Percentiles rank a stretch among this genome's conserved stretches.
phyloP scores from a whole-genome alignment of 2,329 filamentous ascomycete species.

The Fusarium pseudonygamai region DNA sequence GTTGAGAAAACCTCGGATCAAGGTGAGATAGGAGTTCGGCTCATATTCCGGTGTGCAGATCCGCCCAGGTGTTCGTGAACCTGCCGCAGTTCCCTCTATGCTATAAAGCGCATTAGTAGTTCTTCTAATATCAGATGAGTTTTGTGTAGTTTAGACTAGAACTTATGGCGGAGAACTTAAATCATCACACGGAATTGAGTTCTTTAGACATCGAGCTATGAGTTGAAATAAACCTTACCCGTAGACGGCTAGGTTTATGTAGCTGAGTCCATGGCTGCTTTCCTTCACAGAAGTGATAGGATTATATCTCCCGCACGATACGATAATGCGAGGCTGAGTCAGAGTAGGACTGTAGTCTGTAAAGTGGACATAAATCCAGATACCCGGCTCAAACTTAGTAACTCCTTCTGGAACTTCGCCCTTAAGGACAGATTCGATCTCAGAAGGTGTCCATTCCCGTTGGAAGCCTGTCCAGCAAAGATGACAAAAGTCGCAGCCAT shows the following conservation, averaged over 20 bases:
- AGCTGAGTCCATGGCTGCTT: background rate
- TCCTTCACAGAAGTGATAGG: background rate
- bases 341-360: background rate
- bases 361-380: slow-evolving; percentile 16
- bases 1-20: background rate
- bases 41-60: background rate
- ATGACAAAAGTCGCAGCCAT: slow-evolving; percentile 10
- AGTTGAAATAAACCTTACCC: background rate
- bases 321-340: background rate
- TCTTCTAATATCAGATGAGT: background rate
- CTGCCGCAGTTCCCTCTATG: background rate
- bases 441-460: background rate
- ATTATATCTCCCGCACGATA: background rate
- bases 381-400: background rate
- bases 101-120: background rate
- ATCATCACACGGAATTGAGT: background rate
- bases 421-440: background rate
- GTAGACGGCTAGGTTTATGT: background rate
- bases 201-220: rapidly evolving
- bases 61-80: background rate
- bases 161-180: background rate
- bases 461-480: slow-evolving; percentile 13
- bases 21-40: background rate
- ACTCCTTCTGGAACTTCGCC: background rate
- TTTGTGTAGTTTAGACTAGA: background rate